These are phyloP conservation scores for Zasmidium angulare DNA, from an alignment of 2,329 filamentous ascomycete species.

Conservation along the genomic window DNA sequence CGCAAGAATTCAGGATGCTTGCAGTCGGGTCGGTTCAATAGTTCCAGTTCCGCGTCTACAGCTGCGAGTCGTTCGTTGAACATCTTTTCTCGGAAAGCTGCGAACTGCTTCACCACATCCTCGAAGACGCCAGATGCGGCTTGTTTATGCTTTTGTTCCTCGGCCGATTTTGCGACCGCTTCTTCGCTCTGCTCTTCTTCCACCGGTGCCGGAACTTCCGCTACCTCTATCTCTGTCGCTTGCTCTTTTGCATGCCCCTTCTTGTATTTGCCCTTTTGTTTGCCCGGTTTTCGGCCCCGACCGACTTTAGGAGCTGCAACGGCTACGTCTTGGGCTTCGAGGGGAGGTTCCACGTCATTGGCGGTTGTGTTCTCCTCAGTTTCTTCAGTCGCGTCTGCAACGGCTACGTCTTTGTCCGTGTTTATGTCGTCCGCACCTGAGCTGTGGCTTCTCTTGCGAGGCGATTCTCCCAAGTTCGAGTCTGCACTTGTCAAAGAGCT, in stretches of 20 bases:
- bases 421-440: slow-evolving; percentile 21
- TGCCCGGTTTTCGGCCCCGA: slow-evolving; percentile 43
- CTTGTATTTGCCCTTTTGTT: slow-evolving; percentile 21
- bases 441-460: slow-evolving; percentile 35
- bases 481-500: slow-evolving; percentile 40
- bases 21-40: slow-evolving; percentile 58
- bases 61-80: slow-evolving; percentile 85
- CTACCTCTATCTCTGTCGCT: slow-evolving; percentile 14
- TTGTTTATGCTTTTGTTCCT: slow-evolving; percentile 48
- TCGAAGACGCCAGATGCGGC: slow-evolving; percentile 49
- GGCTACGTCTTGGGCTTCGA: slow-evolving; percentile 32
- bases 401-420: slow-evolving; percentile 32
- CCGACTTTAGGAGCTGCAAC: slow-evolving; percentile 37
- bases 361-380: slow-evolving; percentile 21
- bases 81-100: slow-evolving; percentile 78
- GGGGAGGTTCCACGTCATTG: slow-evolving; percentile 25
- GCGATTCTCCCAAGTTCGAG: slow-evolving; percentile 36
- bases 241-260: slow-evolving; percentile 33
- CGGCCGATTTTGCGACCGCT: slow-evolving; percentile 48
- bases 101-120: slow-evolving; percentile 84
- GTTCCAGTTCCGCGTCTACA: slow-evolving; percentile 67
- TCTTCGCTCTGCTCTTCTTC: slow-evolving; percentile 30
- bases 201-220: slow-evolving; percentile 8
- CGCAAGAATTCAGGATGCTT: slow-evolving; percentile 89
- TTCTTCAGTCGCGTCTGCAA: slow-evolving; percentile 35